phyloP scores from a whole-genome alignment of 176 grass and related monocot genomes.

The Themeda triandra region DNA sequence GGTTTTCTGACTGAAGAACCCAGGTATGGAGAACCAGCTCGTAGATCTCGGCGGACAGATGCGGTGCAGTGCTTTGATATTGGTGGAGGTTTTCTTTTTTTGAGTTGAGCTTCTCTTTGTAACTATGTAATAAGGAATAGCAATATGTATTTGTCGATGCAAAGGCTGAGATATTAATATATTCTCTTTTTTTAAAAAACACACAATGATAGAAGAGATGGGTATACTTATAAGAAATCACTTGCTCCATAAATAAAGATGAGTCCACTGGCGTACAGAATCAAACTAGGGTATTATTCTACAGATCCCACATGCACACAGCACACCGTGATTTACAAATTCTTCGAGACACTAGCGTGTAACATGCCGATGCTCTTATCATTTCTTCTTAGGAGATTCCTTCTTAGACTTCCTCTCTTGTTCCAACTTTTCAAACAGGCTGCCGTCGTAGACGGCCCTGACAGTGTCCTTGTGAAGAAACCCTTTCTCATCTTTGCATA shows the following conservation, averaged over 20 bases:
- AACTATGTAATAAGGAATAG: too few species aligned
- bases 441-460: slow-evolving; percentile 67
- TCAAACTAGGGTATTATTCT: neutral
- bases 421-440: slow-evolving; percentile 59
- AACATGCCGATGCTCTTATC: neutral
- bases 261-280: neutral
- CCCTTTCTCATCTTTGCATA: slow-evolving; percentile 67
- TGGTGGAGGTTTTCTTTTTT: too few species aligned
- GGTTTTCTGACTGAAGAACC: too few species aligned
- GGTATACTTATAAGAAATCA: too few species aligned
- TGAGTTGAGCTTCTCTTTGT: too few species aligned
- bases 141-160: too few species aligned
- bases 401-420: slow-evolving; percentile 29
- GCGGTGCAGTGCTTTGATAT: too few species aligned
- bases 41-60: too few species aligned
- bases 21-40: too few species aligned
- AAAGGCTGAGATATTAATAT: too few species aligned
- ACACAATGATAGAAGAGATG: too few species aligned
- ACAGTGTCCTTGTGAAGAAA: slow-evolving; percentile 64
- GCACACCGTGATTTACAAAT: neutral
- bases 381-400: slow-evolving; percentile 41
- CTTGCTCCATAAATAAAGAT: neutral
- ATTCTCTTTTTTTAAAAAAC: too few species aligned
- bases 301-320: neutral
- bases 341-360: neutral